These are phyloP conservation scores for Candida tallmaniae DNA, from an alignment of 805 yeast species.

Conservation along the genomic window DNA sequence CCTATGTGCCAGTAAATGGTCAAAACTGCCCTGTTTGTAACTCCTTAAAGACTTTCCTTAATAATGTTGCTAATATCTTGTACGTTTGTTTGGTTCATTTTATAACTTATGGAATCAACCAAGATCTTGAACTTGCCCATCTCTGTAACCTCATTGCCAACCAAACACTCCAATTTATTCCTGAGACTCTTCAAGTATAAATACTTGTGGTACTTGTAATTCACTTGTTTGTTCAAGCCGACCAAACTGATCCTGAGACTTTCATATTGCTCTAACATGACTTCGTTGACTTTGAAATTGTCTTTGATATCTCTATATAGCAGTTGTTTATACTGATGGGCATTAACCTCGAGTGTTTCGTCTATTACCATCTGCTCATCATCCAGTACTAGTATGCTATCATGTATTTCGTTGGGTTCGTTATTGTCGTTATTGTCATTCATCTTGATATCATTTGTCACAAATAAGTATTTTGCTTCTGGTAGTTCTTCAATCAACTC, in stretches of 20 bases:
- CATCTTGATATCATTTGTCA: neutral
- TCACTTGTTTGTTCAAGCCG: constrained; percentile 15
- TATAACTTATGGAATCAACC: constrained; percentile 10
- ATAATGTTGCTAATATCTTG: constrained; percentile 5
- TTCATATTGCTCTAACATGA: constrained; percentile 18
- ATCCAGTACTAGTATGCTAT: constrained; percentile 8
- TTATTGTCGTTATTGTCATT: neutral
- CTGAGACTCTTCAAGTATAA: constrained; percentile 19
- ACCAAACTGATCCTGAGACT: constrained; percentile 14
- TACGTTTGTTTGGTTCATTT: constrained; percentile 5
- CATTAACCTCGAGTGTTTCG: constrained; percentile 2
- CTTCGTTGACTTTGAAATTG: constrained; percentile 11
- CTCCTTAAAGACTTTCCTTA: constrained; percentile 2
- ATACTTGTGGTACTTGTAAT: constrained; percentile 27
- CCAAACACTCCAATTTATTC: constrained; percentile 6
- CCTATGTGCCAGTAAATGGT: too few species aligned
- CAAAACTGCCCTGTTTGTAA: neutral
- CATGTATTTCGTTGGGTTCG: constrained; percentile 2
- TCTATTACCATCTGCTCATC: constrained; percentile 5
- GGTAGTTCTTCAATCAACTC: constrained; percentile 29
- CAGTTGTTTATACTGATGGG: constrained; percentile 4
- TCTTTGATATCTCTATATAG: constrained; percentile 16
- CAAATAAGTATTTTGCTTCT: constrained; percentile 25
- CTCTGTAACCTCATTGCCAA: constrained; percentile 12
- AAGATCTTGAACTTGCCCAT: constrained; percentile 19